These are phyloP conservation scores for Fusarium napiforme DNA, from an alignment of 2,329 filamentous ascomycete genomes.

Conservation along the genomic window DNA sequence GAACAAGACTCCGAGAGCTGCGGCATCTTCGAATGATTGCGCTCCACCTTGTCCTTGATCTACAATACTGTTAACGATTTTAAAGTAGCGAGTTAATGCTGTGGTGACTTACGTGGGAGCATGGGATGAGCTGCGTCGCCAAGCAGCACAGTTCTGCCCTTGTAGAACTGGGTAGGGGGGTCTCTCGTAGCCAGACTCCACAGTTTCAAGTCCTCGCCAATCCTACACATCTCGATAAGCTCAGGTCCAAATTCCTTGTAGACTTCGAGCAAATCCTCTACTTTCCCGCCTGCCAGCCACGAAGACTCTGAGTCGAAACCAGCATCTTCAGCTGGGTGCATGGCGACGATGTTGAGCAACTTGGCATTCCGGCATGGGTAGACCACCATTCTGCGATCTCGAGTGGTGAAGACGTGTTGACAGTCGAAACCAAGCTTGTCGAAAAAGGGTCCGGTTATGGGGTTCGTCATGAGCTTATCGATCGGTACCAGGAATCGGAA, in stretches of 20 bases:
- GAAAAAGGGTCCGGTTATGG: not conserved
- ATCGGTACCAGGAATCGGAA: slow-evolving; percentile 9
- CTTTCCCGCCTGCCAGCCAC: not conserved
- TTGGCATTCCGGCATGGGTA: not conserved
- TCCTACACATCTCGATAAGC: slow-evolving; percentile 8
- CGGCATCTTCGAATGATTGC: slow-evolving; percentile 17
- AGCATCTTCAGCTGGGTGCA: not conserved
- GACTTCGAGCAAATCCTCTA: not conserved
- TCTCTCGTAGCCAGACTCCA: slow-evolving; percentile 15
- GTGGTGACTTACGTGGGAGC: slow-evolving; percentile 21
- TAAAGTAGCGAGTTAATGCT: too few species aligned
- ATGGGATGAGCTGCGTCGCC: slow-evolving; percentile 26
- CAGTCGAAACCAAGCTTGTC: slow-evolving; percentile 1
- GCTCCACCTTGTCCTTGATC: slow-evolving; percentile 25
- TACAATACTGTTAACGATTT: not conserved
- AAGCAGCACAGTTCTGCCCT: slow-evolving; percentile 2
- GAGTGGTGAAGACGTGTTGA: not conserved
- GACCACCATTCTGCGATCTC: not conserved
- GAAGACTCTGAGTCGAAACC: not conserved
- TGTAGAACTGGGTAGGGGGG: not conserved
- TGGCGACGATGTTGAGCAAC: not conserved
- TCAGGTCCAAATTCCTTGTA: not conserved
- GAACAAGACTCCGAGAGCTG: slow-evolving; percentile 11
- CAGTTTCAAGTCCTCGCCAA: slow-evolving; percentile 2
- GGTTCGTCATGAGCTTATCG: not conserved